These are phyloP conservation scores for Skeletonema menzelii DNA, from an alignment of 108 stramenopile genomes.

Conservation along the genomic window DNA sequence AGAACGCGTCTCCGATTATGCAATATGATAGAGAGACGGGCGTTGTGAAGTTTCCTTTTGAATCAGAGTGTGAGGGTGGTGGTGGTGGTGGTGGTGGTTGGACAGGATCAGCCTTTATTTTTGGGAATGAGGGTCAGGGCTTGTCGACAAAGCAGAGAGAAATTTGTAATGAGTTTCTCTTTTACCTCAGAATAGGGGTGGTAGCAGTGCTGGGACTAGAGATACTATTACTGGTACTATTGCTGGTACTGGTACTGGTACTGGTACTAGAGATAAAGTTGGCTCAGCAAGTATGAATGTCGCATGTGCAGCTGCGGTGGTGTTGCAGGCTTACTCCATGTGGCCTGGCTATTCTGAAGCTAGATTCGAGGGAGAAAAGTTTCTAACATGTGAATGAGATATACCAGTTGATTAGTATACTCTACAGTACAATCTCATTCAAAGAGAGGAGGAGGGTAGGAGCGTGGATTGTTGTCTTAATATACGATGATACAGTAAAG, in stretches of 20 bases:
- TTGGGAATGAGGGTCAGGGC: conserved; percentile 22
- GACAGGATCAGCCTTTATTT: conserved; percentile 17
- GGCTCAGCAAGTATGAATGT: conserved; percentile 25
- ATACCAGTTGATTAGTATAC: too few species aligned
- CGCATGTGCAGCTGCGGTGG: conserved; percentile 22
- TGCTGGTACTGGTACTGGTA: too few species aligned
- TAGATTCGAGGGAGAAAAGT: conserved; percentile 18
- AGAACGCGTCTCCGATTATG: conserved; percentile 16
- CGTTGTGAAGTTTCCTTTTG: conserved; percentile 12
- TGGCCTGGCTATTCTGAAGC: conserved; percentile 17
- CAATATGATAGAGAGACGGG: conserved; percentile 15
- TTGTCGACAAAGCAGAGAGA: conserved; percentile 17
- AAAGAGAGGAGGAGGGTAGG: too few species aligned
- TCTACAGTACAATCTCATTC: too few species aligned
- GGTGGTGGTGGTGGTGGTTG: too few species aligned
- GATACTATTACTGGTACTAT: not conserved
- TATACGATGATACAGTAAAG: too few species aligned
- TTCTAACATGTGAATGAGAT: conserved; percentile 10
- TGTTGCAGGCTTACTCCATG: conserved; percentile 22
- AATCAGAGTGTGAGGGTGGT: not conserved
- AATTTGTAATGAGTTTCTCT: conserved; percentile 16
- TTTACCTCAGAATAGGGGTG: conserved; percentile 21
- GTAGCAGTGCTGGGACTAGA: not conserved
- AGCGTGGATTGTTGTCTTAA: too few species aligned
- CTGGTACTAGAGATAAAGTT: not conserved